These are phyloP conservation scores for Populus davidiana DNA, from an alignment of 345 rosid species.

Conservation along the genomic window DNA sequence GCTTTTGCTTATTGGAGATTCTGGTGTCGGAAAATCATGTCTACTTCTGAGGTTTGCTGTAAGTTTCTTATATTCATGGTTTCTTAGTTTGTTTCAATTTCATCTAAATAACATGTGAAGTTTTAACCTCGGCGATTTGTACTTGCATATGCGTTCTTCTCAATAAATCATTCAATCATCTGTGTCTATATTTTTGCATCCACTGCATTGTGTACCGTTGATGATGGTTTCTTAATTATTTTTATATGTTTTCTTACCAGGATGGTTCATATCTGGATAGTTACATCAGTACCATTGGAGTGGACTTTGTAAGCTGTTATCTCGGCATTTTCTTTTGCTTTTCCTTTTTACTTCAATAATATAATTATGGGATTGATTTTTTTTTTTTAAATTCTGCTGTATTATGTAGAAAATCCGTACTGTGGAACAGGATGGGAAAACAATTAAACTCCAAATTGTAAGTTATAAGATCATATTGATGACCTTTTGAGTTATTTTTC, in stretches of 20 bases:
- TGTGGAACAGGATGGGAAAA: conserved; percentile 38
- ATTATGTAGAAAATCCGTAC: conserved; percentile 33
- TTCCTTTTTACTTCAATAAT: not conserved
- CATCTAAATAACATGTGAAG: too few relatives aligned
- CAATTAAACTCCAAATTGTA: conserved; percentile 38
- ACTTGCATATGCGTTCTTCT: too few relatives aligned
- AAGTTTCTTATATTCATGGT: conserved; percentile 4
- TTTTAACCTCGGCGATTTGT: too few relatives aligned
- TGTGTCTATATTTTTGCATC: not conserved
- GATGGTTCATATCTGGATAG: conserved; percentile 80
- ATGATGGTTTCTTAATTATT: not conserved
- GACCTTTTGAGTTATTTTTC: not conserved
- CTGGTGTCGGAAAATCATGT: conserved; percentile 36
- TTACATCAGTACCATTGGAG: conserved; percentile 84
- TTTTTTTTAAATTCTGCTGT: not conserved
- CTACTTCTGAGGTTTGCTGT: conserved; percentile 35
- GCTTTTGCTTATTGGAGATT: conserved; percentile 38
- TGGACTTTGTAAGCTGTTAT: conserved; percentile 61
- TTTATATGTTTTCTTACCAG: conserved; percentile 29
- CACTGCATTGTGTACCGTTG: not conserved
- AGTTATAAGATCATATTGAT: not conserved
- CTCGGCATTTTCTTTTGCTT: not conserved
- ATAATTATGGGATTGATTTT: conserved; percentile 2
- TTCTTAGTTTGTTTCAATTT: too few relatives aligned
- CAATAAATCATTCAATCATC: too few relatives aligned